Percentiles rank a stretch among this genome's conserved stretches.
Evolutionary conservation across 2,329 filamentous ascomycete species (phyloP).

Genomic region (Hortaea werneckii): DNA sequence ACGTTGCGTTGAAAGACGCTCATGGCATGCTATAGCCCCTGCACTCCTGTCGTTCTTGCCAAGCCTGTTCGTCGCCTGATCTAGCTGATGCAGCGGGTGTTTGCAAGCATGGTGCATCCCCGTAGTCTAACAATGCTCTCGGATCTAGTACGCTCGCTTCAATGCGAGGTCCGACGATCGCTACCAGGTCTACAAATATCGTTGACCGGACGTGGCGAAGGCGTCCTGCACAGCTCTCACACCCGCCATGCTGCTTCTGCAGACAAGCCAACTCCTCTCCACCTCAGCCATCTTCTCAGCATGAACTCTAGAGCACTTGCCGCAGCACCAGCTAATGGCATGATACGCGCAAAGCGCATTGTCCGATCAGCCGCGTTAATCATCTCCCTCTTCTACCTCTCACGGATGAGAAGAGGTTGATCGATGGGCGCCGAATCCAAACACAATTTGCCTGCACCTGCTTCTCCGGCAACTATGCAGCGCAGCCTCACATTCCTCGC

Average conservation of each 20-base stretch:
- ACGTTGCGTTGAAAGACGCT: conserved; percentile 8
- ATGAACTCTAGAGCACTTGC: conserved; percentile 26
- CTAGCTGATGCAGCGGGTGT: conserved; percentile 17
- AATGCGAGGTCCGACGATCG: conserved; percentile 3
- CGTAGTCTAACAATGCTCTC: conserved; percentile 8
- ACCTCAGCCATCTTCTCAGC: conserved; percentile 38
- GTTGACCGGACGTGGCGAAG: conserved; percentile 23
- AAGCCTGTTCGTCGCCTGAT: conserved; percentile 6
- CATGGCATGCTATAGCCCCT: conserved; percentile 22
- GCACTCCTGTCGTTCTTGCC: conserved; percentile 14
- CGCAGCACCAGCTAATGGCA: conserved; percentile 44
- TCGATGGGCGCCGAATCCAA: conserved; percentile 47
- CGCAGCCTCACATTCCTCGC: conserved; percentile 14
- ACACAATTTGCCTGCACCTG: conserved; percentile 18
- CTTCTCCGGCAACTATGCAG: conserved; percentile 3
- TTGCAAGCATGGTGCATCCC: conserved; percentile 14
- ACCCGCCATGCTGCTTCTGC: conserved; percentile 31
- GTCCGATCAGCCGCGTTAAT: conserved; percentile 58
- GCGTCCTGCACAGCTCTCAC: conserved; percentile 41
- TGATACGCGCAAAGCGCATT: conserved; percentile 30
- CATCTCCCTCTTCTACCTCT: conserved; percentile 38
- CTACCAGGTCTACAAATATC: not conserved
- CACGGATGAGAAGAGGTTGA: conserved; percentile 36
- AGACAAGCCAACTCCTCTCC: conserved; percentile 32
- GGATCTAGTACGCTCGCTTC: conserved; percentile 15